Evolutionary conservation across 2,329 filamentous ascomycete species (phyloP).

Genomic region (Ascochyta lentis): DNA sequence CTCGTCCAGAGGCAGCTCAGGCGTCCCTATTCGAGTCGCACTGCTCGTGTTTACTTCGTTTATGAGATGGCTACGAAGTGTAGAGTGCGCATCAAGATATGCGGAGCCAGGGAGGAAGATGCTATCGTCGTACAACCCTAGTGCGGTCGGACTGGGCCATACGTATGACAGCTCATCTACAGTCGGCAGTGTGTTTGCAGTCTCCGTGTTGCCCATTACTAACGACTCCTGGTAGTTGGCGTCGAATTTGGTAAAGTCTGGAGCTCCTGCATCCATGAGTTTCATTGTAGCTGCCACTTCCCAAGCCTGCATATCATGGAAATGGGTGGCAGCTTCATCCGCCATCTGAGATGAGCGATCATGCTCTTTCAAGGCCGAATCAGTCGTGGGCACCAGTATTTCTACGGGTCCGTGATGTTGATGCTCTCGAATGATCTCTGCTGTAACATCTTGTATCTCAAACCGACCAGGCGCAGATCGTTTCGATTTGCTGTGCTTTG

Average conservation of each 20-base stretch:
- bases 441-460: background rate
- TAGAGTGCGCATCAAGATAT: constrained; percentile 26
- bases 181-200: background rate
- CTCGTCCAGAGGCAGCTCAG: background rate
- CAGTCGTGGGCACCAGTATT: background rate
- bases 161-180: background rate
- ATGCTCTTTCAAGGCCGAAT: background rate
- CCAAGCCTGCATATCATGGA: background rate
- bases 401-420: background rate
- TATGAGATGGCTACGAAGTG: constrained; percentile 25
- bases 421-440: background rate
- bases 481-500: background rate
- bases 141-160: background rate
- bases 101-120: constrained; percentile 25
- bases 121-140: constrained; percentile 16
- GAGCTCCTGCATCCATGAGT: background rate
- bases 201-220: too few relatives aligned
- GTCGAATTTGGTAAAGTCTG: background rate
- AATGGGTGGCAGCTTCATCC: background rate
- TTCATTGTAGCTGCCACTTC: background rate
- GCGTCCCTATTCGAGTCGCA: constrained; percentile 18
- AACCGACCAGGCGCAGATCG: background rate
- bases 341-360: background rate
- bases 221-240: background rate
- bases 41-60: constrained; percentile 18